Base-by-base conservation (phyloP, 139 green algal species). In the Coelastrella sp. region DNA sequence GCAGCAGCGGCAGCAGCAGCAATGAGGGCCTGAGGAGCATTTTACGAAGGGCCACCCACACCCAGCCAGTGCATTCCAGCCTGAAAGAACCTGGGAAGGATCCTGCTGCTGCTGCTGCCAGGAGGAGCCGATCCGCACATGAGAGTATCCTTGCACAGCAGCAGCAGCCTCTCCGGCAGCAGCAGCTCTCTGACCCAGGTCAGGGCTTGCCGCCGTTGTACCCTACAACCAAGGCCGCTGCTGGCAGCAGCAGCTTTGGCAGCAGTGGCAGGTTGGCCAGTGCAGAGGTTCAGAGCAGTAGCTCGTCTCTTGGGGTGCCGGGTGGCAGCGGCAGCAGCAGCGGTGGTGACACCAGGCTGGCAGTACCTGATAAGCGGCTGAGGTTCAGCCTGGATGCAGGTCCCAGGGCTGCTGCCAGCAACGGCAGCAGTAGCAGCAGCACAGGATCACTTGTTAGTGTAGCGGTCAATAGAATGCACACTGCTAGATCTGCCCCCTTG, bases 391-490 rank as follows among this genome's bases (percentile, higher is more conserved):
- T 71, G 61, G 61, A 10, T 19, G 11, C 61, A 71, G 61, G 71
- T 17, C 47, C 8, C 20, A n/a, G n/a, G n/a, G n/a, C n/a, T n/a
- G n/a, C n/a, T n/a, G n/a, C n/a, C n/a, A n/a, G n/a, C n/a, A n/a
- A 82, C 14, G 76, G 22, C 32, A 61, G 61, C 61, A 20, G 78
- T 56, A 68, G 47, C 78, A 22, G 78, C 78, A 66, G 54, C 47
- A 68, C 5, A 4, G 82, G 82, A 7, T 87, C 82, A 17, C 82
- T 87, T 23, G 64, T 87, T 23, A 23, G 60, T 59, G n/a, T 87
- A 5, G 82, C 82, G 10, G 82, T 87, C 0, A 82, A 7, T n/a
- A 4, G 84, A 23, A 89, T 89, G 73, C 84, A 80, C 73, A 57
- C 64, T 1, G 57, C 82, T 3, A 23, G 17, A 22, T 76, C 71